Percentiles rank a stretch among this genome's conserved stretches.
Evolutionary conservation across 2,329 filamentous ascomycete species (phyloP).

Genomic region (Fusarium proliferatum): DNA sequence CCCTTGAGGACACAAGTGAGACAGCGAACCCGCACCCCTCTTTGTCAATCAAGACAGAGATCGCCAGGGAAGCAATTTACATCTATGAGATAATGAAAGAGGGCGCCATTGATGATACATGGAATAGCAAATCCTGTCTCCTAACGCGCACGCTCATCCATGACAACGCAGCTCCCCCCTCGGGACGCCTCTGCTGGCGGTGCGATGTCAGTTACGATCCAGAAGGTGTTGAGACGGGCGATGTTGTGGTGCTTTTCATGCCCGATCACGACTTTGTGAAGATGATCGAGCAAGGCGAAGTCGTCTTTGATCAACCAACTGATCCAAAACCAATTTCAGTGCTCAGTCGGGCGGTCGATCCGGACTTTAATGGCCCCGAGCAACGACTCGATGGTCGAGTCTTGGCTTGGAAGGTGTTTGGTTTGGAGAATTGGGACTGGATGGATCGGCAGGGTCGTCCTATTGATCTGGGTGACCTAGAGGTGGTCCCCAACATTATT

Average conservation of each 20-base stretch:
- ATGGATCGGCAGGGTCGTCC: background rate
- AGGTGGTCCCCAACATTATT: background rate
- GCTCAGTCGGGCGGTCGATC: background rate
- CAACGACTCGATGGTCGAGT: background rate
- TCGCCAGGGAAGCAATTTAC: background rate
- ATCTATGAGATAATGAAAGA: background rate
- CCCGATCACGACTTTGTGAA: background rate
- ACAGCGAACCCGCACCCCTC: background rate
- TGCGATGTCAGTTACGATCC: background rate
- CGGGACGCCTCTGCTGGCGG: background rate
- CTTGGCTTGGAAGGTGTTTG: background rate
- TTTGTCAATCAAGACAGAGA: rapidly evolving
- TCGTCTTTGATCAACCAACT: background rate
- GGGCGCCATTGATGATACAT: background rate
- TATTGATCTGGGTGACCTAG: background rate
- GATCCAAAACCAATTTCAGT: background rate
- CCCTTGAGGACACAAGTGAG: rapidly evolving
- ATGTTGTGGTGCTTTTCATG: background rate
- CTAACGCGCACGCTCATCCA: background rate
- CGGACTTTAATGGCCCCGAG: background rate
- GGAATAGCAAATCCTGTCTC: background rate
- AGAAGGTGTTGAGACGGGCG: rapidly evolving
- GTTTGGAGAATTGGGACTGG: background rate
- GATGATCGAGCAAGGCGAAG: background rate
- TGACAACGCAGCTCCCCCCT: rapidly evolving